Percentiles rank a stretch among this genome's conserved stretches.
Evolutionary conservation across 163 green algal genomes (phyloP).

Genomic region (Scenedesmus sp.): DNA sequence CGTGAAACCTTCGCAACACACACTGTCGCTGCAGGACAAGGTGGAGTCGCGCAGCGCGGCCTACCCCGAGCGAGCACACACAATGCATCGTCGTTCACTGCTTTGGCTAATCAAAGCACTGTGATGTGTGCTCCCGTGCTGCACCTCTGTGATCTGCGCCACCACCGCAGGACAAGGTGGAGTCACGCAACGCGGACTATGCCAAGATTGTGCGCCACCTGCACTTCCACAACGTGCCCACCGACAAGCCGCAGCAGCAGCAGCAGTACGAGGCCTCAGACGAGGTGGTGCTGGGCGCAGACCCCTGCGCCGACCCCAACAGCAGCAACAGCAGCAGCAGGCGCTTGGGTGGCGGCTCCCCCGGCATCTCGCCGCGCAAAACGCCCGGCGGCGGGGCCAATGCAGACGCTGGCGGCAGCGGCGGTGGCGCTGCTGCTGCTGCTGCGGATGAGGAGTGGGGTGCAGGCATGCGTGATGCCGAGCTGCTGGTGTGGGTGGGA

Average conservation of each 20-base stretch:
- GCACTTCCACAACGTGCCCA: constrained; percentile 73
- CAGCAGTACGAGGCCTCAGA: constrained; percentile 47
- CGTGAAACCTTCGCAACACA: neutral
- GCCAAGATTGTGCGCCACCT: constrained; percentile 76
- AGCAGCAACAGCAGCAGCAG: constrained; percentile 37
- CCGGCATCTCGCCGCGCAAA: neutral
- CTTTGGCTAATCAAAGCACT: too few relatives aligned
- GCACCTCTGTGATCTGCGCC: too few relatives aligned
- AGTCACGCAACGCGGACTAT: constrained; percentile 92
- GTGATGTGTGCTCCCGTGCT: too few relatives aligned
- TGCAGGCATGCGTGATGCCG: constrained; percentile 65
- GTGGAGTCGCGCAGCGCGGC: constrained; percentile 90
- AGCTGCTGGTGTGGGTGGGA: constrained; percentile 82
- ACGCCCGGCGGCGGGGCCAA: neutral
- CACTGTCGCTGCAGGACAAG: constrained; percentile 6
- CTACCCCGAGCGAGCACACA: constrained; percentile 66
- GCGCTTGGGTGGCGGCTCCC: neutral
- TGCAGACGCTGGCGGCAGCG: neutral
- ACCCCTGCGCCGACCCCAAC: neutral
- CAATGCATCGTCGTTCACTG: too few relatives aligned
- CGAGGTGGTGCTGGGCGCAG: neutral
- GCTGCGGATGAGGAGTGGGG: constrained; percentile 49
- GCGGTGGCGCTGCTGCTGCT: neutral
- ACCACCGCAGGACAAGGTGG: constrained; percentile 73
- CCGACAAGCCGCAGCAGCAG: constrained; percentile 34